Evolutionary conservation across 345 rosid genomes (phyloP).

Genomic region (Aquilaria yunnanensis): DNA sequence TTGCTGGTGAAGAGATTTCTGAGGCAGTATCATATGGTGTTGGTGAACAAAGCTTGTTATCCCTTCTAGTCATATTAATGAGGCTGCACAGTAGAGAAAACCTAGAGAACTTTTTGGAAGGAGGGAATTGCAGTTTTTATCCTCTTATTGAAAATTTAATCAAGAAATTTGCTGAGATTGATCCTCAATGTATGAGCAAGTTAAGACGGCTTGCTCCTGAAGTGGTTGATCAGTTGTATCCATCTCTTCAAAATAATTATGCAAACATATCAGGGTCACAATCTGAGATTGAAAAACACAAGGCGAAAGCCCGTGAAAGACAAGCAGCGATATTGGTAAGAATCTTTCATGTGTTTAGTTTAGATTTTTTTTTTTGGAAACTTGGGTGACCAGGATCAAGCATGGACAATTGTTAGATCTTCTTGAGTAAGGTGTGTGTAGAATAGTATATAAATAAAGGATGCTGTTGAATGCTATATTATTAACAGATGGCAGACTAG

Average conservation of each 20-base stretch:
- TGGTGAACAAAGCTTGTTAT: constrained; percentile 64
- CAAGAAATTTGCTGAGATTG: constrained; percentile 70
- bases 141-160: constrained; percentile 69
- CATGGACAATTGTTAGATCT: no score
- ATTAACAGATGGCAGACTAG: no score
- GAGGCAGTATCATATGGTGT: constrained; percentile 42
- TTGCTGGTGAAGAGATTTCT: constrained; percentile 57
- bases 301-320: constrained; percentile 82
- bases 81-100: constrained; percentile 51
- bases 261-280: constrained; percentile 22
- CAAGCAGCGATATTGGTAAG: constrained; percentile 89
- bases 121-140: constrained; percentile 59
- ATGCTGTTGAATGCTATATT: no score
- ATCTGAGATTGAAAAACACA: constrained; percentile 65
- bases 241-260: constrained; percentile 21
- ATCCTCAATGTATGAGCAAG: constrained; percentile 53
- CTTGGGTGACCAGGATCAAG: neutral
- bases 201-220: constrained; percentile 79
- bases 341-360: constrained; percentile 9
- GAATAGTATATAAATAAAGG: no score
- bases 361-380: neutral
- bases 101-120: constrained; percentile 39
- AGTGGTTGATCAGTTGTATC: constrained; percentile 43
- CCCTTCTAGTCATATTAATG: constrained; percentile 85
- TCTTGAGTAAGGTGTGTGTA: no score